Evolutionary conservation across 345 rosid species (phyloP).

Genomic region (Salix arbutifolia): DNA sequence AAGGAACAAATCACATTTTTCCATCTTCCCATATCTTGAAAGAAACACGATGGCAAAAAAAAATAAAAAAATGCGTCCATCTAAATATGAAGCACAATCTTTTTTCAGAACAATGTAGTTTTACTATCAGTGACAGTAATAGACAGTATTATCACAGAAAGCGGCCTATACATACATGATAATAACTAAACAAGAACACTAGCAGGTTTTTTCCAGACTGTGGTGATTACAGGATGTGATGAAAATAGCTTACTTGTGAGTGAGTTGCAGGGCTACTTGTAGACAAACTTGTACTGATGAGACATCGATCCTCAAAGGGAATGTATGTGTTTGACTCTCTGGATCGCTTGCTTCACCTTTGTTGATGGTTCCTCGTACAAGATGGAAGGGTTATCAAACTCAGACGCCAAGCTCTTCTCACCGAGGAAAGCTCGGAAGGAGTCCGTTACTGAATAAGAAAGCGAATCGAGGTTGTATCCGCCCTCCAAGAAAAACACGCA

Average conservation of each 20-base stretch:
- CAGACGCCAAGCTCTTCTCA: slow-evolving; percentile 65
- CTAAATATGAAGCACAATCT: neutral
- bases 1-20: neutral
- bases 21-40: neutral
- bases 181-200: neutral
- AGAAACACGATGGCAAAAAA: neutral
- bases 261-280: neutral
- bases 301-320: slow-evolving; percentile 37
- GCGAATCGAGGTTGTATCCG: slow-evolving; percentile 85
- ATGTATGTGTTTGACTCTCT: slow-evolving; percentile 66
- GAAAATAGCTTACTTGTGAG: no score
- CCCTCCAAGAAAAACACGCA: slow-evolving; percentile 94
- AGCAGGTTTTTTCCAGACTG: neutral
- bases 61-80: neutral
- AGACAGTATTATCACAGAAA: no score
- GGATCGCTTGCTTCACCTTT: slow-evolving; percentile 67
- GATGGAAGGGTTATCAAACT: slow-evolving; percentile 73
- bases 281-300: neutral
- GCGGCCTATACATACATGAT: neutral
- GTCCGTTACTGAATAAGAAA: slow-evolving; percentile 79
- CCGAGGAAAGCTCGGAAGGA: slow-evolving; percentile 81
- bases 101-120: neutral
- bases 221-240: no score
- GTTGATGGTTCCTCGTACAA: slow-evolving; percentile 77
- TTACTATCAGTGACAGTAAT: neutral